Evolutionary conservation across 179 eudicot species (phyloP), one percentile per base, ranked within the genome.

Genomic region (Patellifolia procumbens): DNA sequence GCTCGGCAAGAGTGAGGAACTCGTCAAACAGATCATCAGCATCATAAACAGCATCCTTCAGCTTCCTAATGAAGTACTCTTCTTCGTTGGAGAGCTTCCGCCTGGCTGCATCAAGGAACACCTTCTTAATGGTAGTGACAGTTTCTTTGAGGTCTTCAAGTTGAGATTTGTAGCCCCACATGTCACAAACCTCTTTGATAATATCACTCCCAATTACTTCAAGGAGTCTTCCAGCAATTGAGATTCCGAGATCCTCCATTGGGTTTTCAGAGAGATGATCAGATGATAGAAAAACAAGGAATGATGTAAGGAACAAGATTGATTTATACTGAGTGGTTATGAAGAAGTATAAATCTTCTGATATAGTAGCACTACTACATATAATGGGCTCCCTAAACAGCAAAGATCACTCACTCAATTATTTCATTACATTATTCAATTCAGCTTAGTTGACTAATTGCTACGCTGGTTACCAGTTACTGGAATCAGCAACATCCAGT

Each of bases 21-120:
- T 64, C 68, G 1, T 64, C 68, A 2, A 64, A 64, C 15, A 64
- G 5, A 20, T 64, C 68, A 64, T 64, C 68, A 19, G 68, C 68
- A 20, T 64, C 68, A 64, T 63, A 63, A 19, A 63, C 12, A 35
- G 20, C 22, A 7, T 7, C 68, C 45, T 35, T 64, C 15, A 64
- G 68, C 0, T 35, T 24, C 5, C 35, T 26, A 9, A 63, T 20
- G 4, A 32, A 34, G 43, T 1, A 45, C 2, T 2, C 26, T 35
- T n/a, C 28, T 32, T 19, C 12, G 15, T 34, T 4, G 26, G 26
- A 32, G 24, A 63, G 68, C 42, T 63, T 46, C 11, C 46, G 28
- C 16, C 9, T 64, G 28, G 45, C 5, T 0, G 68, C 68, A 7
- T 9, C 26, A 35, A 63, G 46, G 12, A 63, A 26, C 15, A 63